These are phyloP conservation scores for Epichloe uncinata DNA, from an alignment of 2,329 filamentous ascomycete species.

Conservation along the genomic window DNA sequence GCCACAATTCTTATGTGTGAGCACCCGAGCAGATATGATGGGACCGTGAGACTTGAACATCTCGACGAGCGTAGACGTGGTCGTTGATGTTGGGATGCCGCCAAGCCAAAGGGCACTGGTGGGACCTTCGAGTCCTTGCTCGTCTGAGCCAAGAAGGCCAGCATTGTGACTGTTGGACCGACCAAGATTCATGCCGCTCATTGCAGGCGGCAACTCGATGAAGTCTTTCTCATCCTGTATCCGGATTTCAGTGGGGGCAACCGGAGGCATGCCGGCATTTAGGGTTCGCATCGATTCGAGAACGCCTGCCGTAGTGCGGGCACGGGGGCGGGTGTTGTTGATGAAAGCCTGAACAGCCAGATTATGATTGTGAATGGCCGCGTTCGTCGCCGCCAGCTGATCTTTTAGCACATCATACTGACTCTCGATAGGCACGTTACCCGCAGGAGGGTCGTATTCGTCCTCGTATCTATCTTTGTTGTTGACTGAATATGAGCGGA, in stretches of 20 bases:
- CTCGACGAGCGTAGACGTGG: slow-evolving; percentile 82
- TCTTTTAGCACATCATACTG: slow-evolving; percentile 51
- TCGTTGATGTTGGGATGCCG: slow-evolving; percentile 93
- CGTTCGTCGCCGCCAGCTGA: slow-evolving; percentile 50
- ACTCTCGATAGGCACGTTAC: slow-evolving; percentile 32
- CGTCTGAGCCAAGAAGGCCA: slow-evolving; percentile 57
- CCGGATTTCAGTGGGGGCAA: slow-evolving; percentile 62
- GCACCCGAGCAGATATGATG: slow-evolving; percentile 80
- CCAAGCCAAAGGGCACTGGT: slow-evolving; percentile 94
- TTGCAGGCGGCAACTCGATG: slow-evolving; percentile 66
- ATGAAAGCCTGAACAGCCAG: slow-evolving; percentile 86
- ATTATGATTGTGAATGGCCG: slow-evolving; percentile 79
- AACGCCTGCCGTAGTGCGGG: slow-evolving; percentile 72
- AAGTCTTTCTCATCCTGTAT: slow-evolving; percentile 65
- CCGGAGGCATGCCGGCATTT: slow-evolving; percentile 53
- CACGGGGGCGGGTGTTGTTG: slow-evolving; percentile 74
- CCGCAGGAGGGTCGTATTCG: slow-evolving; percentile 46
- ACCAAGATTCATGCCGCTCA: slow-evolving; percentile 66
- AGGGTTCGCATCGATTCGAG: slow-evolving; percentile 66
- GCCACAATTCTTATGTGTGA: slow-evolving; percentile 97
- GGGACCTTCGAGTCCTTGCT: slow-evolving; percentile 72
- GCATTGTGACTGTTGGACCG: slow-evolving; percentile 53
- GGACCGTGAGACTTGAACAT: slow-evolving; percentile 91
- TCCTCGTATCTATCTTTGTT: slow-evolving; percentile 95
- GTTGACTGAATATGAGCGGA: slow-evolving; percentile 96